Evolutionary conservation across 2,329 filamentous ascomycete species (phyloP), one percentile per base, ranked within the genome.

Genomic region (Purpureocillium takamizusanense): DNA sequence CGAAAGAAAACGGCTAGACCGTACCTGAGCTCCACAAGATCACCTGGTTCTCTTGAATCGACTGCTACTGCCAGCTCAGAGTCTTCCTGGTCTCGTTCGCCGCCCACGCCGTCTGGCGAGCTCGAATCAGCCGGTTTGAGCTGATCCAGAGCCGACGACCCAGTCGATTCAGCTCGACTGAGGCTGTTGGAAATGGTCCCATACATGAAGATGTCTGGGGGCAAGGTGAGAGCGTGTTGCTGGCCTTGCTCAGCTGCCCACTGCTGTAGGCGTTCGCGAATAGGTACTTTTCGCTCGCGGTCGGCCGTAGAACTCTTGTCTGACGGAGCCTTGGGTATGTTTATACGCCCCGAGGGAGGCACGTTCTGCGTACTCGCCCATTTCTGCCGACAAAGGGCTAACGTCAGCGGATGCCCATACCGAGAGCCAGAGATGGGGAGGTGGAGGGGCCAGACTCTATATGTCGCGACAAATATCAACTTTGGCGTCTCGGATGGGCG

Each of bases 21-120:
- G 36, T 44, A 66, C 63, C 54, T 61, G 42, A 74, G 46, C 47
- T 76, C 72, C 17, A 77, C 59, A 33, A 77, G 52, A 45, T 76
- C 72, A 31, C 73, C 73, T 3, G 68, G 55, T n/a, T 42, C 45
- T 11, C 50, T 48, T 1, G 49, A 45, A 18, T 48, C 51, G 10
- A 52, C 45, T 7, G 53, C 52, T 18, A 58, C 42, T 23, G 44
- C 40, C 21, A 47, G 34, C 28, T 55, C 56, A 10, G 42, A 44
- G 39, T 55, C 55, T 9, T 51, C 42, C 7, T 48, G 36, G 48
- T 45, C 35, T 63, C 50, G 25, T 46, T 52, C 12, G 52, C 47
- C 40, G 50, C 56, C 43, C 47, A 39, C 25, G 13, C 36, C 38
- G 12, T 55, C 50, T 4, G 48, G 31, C 54, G 54, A 52, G 6